Percentiles rank a stretch among this genome's conserved stretches.
Conservation (phyloP, 1,284 basidiomycete species). For the Amylostereum chailletii region DNA sequence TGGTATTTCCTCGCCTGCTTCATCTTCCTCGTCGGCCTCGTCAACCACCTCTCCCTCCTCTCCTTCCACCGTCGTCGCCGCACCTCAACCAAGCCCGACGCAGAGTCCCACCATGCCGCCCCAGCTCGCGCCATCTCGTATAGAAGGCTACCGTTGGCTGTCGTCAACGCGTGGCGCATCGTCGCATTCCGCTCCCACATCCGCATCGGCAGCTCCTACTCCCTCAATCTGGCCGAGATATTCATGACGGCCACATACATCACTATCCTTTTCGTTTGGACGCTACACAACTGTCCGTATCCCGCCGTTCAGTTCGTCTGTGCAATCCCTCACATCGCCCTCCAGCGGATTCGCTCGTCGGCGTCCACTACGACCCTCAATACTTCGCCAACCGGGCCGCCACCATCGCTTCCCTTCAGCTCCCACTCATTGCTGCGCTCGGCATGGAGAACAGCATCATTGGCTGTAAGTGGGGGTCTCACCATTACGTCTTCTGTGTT, state of each 20-base stretch:
- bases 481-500: neutral
- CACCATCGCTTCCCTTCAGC: conserved; percentile 41
- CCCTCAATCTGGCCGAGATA: conserved; percentile 40
- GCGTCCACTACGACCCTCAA: conserved; percentile 24
- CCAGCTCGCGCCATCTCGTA: conserved; percentile 13
- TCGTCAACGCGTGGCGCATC: conserved; percentile 36
- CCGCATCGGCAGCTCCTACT: conserved; percentile 30
- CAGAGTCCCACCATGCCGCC: neutral
- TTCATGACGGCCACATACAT: conserved; percentile 36
- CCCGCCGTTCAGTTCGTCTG: neutral
- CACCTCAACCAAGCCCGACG: conserved; percentile 7
- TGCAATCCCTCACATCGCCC: neutral
- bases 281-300: conserved; percentile 39
- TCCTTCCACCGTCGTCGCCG: conserved; percentile 11
- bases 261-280: conserved; percentile 35
- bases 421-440: conserved; percentile 54
- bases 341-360: conserved; percentile 28
- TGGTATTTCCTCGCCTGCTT: conserved; percentile 37
- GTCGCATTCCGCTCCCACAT: conserved; percentile 42
- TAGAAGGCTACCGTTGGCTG: conserved; percentile 26
- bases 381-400: conserved; percentile 44
- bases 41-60: conserved; percentile 22
- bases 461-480: conserved; percentile 32
- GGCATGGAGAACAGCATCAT: conserved; percentile 60
- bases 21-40: conserved; percentile 31